These are phyloP conservation scores for Ganoderma meredithae DNA, from an alignment of 1,284 basidiomycete species.

Conservation along the genomic window DNA sequence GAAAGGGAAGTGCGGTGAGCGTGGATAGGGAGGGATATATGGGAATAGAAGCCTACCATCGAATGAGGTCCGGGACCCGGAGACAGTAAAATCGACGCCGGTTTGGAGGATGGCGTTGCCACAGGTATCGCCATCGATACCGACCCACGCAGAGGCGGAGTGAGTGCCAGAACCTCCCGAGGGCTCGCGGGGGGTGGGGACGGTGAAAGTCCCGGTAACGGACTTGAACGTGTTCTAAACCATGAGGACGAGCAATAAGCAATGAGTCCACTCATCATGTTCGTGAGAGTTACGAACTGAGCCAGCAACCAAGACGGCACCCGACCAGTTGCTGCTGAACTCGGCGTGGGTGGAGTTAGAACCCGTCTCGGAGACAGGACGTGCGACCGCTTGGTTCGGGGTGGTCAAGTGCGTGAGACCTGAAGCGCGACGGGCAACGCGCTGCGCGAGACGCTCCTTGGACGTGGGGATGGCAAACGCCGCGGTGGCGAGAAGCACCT, in stretches of 20 bases:
- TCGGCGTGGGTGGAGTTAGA: slow-evolving; percentile 32
- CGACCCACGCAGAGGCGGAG: slow-evolving; percentile 39
- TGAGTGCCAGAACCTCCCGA: slow-evolving; percentile 36
- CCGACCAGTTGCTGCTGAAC: slow-evolving; percentile 41
- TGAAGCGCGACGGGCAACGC: slow-evolving; percentile 29
- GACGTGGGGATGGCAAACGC: slow-evolving; percentile 33
- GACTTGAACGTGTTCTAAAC: slow-evolving; percentile 39
- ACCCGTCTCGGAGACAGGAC: slow-evolving; percentile 8
- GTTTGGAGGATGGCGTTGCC: slow-evolving; percentile 34
- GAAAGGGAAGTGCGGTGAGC: background rate
- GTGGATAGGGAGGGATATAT: background rate
- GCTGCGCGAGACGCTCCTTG: slow-evolving; percentile 30
- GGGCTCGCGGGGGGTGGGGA: slow-evolving; percentile 38
- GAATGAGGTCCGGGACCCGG: slow-evolving; percentile 34
- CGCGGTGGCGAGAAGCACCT: slow-evolving; percentile 34
- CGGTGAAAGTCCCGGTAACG: slow-evolving; percentile 43
- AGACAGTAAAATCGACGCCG: slow-evolving; percentile 42
- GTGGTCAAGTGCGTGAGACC: slow-evolving; percentile 27
- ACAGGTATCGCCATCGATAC: slow-evolving; percentile 33
- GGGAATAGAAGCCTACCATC: slow-evolving; percentile 31
- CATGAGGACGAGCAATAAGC: background rate
- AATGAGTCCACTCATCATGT: background rate
- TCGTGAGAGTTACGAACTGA: slow-evolving; percentile 18
- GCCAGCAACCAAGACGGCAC: slow-evolving; percentile 34
- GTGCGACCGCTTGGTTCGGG: slow-evolving; percentile 21